Evolutionary conservation across 140 eudicot genomes (phyloP).

Genomic region (Oenanthe javanica): DNA sequence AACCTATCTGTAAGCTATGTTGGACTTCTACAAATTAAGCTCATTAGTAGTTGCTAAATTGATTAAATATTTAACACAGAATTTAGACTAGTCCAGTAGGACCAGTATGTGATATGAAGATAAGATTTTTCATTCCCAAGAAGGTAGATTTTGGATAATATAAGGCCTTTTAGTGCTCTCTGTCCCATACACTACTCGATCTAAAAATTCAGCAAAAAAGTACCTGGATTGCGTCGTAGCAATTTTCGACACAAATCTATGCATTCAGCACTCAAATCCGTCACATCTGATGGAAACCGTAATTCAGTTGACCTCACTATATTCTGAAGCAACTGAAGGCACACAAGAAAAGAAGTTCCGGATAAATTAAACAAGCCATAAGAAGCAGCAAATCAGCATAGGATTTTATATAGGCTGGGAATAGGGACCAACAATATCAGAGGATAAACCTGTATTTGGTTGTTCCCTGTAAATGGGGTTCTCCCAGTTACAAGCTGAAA

Average conservation of each 20-base stretch:
- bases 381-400: background rate
- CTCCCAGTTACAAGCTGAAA: conserved; percentile 94
- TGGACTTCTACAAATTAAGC: background rate
- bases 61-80: background rate
- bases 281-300: conserved; percentile 73
- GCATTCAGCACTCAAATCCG: conserved; percentile 67
- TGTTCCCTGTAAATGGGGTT: conserved; percentile 80
- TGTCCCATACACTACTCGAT: background rate
- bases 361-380: background rate
- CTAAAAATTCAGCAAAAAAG: no score
- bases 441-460: conserved; percentile 60
- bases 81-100: background rate
- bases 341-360: conserved; percentile 15
- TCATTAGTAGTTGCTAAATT: background rate
- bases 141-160: background rate
- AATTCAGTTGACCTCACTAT: conserved; percentile 70
- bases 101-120: background rate
- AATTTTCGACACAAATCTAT: conserved; percentile 76
- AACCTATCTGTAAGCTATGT: background rate
- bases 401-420: background rate
- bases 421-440: background rate
- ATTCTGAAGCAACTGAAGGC: conserved; percentile 69
- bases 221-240: conserved; percentile 95
- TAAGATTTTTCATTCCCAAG: background rate
- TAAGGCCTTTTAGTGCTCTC: background rate